These are phyloP conservation scores for Penicillium sp. DNA, from an alignment of 2,329 filamentous ascomycete genomes.

Conservation along the genomic window DNA sequence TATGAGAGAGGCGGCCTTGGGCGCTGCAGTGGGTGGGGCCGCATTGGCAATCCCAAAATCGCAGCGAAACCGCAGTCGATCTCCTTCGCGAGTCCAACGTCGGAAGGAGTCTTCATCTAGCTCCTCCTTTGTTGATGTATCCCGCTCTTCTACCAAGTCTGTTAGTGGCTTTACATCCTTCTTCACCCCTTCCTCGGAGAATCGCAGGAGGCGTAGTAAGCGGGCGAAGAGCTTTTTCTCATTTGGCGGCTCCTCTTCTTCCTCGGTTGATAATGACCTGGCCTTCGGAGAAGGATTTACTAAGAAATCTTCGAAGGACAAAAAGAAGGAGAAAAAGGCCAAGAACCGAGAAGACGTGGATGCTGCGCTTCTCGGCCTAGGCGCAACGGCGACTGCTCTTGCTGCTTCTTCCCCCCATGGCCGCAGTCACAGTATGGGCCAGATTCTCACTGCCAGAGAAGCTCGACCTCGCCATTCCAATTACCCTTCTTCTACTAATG, in stretches of 20 bases:
- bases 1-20: conserved; percentile 34
- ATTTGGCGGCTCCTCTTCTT: conserved; percentile 61
- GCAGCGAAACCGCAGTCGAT: conserved; percentile 32
- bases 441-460: conserved; percentile 32
- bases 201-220: conserved; percentile 37
- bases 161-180: conserved; percentile 58
- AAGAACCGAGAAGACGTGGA: conserved; percentile 38
- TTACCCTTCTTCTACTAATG: conserved; percentile 31
- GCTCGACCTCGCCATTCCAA: conserved; percentile 25
- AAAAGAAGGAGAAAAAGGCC: conserved; percentile 26
- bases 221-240: conserved; percentile 53
- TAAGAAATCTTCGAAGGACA: conserved; percentile 33
- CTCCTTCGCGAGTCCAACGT: conserved; percentile 30
- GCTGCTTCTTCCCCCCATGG: conserved; percentile 38
- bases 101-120: conserved; percentile 50
- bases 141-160: conserved; percentile 49
- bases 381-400: conserved; percentile 46
- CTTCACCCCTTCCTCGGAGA: conserved; percentile 59
- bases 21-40: conserved; percentile 35
- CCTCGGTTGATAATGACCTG: conserved; percentile 63
- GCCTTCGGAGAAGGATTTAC: conserved; percentile 60
- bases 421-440: conserved; percentile 34
- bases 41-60: conserved; percentile 27
- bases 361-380: conserved; percentile 47
- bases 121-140: conserved; percentile 63